Conservation (phyloP, 2,329 filamentous ascomycete genomes). For the Pestalotiopsis sp. region DNA sequence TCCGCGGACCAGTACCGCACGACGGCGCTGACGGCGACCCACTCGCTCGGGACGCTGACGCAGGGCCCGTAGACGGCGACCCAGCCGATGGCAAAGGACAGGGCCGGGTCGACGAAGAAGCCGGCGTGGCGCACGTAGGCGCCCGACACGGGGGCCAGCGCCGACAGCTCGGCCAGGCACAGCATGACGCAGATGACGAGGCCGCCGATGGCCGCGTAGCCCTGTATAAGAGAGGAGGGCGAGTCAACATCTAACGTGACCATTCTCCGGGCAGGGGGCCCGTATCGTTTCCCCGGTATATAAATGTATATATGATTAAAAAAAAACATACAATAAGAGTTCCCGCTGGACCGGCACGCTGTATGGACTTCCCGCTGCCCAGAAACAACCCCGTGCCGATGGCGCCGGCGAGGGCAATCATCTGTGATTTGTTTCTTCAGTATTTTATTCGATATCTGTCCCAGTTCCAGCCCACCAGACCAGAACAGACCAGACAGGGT, state of each 20-base stretch:
- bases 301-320: neutral
- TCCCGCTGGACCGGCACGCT: conserved; percentile 53
- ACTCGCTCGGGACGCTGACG: conserved; percentile 33
- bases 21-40: conserved; percentile 31
- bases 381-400: conserved; percentile 61
- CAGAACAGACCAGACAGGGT: too few relatives aligned
- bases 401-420: conserved; percentile 53
- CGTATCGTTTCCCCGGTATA: too few relatives aligned
- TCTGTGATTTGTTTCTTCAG: conserved; percentile 31
- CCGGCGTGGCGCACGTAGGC: conserved; percentile 37
- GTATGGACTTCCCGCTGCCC: conserved; percentile 60
- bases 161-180: conserved; percentile 5
- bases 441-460: neutral
- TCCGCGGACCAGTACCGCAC: conserved; percentile 15
- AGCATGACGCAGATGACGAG: conserved; percentile 9
- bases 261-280: neutral
- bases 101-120: conserved; percentile 38
- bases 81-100: conserved; percentile 35
- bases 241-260: neutral
- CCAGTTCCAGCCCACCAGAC: too few relatives aligned
- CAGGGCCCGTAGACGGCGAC: conserved; percentile 34
- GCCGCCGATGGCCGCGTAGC: conserved; percentile 1
- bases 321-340: neutral
- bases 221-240: neutral
- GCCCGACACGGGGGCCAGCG: conserved; percentile 37